Percentiles rank a stretch among this genome's conserved stretches.
These are phyloP conservation scores for Prunus padus DNA, from an alignment of 306 rosid genomes.

Conservation along the genomic window DNA sequence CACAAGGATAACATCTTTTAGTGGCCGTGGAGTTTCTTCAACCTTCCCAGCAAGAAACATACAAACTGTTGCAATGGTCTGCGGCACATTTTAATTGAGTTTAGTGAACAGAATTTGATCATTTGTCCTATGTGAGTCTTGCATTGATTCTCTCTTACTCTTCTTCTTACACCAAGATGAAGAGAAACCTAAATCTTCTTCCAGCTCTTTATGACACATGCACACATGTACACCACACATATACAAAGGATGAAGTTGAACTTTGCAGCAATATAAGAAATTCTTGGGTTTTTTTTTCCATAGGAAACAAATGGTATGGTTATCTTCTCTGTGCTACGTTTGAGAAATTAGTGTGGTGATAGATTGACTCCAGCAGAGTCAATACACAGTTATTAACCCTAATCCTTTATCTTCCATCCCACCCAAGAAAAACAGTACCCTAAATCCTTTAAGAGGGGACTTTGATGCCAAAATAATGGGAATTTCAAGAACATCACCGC, in stretches of 20 bases:
- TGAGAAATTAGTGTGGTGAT: neutral
- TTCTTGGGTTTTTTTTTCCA: neutral
- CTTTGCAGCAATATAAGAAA: neutral
- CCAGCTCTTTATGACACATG: neutral
- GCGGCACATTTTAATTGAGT: conserved; percentile 41
- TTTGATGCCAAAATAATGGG: neutral
- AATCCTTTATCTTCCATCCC: neutral
- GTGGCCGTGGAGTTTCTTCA: conserved; percentile 97
- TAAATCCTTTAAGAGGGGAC: neutral
- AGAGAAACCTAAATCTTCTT: neutral
- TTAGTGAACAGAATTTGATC: conserved; percentile 26
- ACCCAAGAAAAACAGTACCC: neutral
- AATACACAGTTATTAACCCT: neutral
- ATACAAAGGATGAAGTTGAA: neutral
- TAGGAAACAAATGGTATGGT: neutral
- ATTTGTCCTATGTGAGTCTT: conserved; percentile 5
- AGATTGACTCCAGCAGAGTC: neutral
- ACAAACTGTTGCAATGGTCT: conserved; percentile 95
- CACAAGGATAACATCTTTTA: conserved; percentile 89
- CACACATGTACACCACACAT: neutral
- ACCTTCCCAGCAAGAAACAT: conserved; percentile 99
- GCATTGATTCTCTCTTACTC: neutral
- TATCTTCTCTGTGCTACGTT: neutral
- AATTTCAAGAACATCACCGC: neutral
- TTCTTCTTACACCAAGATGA: neutral